A percentile compares a stretch with the other conserved stretches of the same genome.
Evolutionary conservation across 306 rosid genomes (phyloP).

Genomic region (Quercus glauca): DNA sequence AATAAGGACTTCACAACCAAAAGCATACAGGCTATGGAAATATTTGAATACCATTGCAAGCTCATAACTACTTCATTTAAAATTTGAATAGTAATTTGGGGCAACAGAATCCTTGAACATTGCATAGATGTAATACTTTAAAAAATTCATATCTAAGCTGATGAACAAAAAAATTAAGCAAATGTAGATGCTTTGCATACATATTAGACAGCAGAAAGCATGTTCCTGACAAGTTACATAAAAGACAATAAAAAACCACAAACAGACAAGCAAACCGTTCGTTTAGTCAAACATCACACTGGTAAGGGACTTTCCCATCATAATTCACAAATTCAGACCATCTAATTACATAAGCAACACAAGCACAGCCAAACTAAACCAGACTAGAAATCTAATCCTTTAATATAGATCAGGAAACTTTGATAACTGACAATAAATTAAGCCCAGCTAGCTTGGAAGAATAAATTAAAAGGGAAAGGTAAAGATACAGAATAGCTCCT

Average conservation of each 20-base stretch:
- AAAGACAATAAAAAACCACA: too few species aligned
- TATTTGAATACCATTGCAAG: not conserved
- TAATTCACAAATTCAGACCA: not conserved
- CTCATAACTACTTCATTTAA: not conserved
- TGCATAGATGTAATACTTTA: not conserved
- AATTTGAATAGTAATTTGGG: not conserved
- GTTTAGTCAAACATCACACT: not conserved
- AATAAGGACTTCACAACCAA: slow-evolving; percentile 4
- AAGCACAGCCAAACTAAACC: not conserved
- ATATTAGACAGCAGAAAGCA: not conserved
- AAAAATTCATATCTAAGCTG: not conserved
- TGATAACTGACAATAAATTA: not conserved
- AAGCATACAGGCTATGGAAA: slow-evolving; percentile 11
- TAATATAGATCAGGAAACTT: not conserved
- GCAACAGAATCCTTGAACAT: not conserved
- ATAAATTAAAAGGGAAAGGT: slow-evolving; percentile 1
- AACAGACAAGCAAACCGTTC: not conserved
- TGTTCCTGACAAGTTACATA: not conserved
- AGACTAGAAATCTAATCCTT: not conserved
- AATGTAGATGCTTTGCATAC: not conserved
- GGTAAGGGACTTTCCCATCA: not conserved
- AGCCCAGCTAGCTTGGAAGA: slow-evolving; percentile 8
- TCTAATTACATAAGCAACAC: not conserved
- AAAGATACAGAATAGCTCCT: not conserved
- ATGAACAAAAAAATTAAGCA: not conserved